Evolutionary conservation across 805 yeast species (phyloP), one percentile per base, ranked within the genome.

Genomic region (baker's yeast (Saccharomyces cerevisiae)): DNA sequence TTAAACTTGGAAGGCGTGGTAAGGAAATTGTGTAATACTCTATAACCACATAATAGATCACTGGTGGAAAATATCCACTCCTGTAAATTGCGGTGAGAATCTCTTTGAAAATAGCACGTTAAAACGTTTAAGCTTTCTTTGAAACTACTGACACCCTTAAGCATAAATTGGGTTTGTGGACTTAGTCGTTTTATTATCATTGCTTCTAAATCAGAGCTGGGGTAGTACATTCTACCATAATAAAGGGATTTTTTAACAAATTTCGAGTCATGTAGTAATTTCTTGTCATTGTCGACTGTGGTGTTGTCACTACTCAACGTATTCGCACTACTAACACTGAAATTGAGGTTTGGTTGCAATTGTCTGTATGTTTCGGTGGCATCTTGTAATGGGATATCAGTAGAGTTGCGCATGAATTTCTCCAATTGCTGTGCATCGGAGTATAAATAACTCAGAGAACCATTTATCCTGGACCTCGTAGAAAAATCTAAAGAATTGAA

Each of bases 211-310:
- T 86, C 84, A 17, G 88, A 83, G 1, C 89, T 87, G 0, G 99
- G 98, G 57, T 92, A 83, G 63, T 85, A 87, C 83, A 94, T 80
- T 58, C 92, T 76, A 0, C 98, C 98, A 68, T 89, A 92, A 32
- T 86, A 70, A 14, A 92, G 72, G 0, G 83, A 73, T 36, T 76
- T 71, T 8, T 60, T 49, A 8, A 21, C 51, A 24, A 43, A 51
- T 1, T 70, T 70, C 5, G 52, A 61, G 24, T 57, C 51, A 59
- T 51, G 48, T 6, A 8, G 10, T 10, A 22, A 10, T 26, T 46
- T 26, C 17, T 46, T 46, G 13, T 46, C 14, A 46, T 13, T 46
- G 50, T 5, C 53, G 24, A 8, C 14, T 27, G 31, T 29, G 51
- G 14, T n/a, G 21, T 22, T 4, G n/a, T n/a, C 21, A 27, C 5